Evolutionary conservation across 352 stramenopile species (phyloP).

Genomic region (Globisporangium sylvaticum): DNA sequence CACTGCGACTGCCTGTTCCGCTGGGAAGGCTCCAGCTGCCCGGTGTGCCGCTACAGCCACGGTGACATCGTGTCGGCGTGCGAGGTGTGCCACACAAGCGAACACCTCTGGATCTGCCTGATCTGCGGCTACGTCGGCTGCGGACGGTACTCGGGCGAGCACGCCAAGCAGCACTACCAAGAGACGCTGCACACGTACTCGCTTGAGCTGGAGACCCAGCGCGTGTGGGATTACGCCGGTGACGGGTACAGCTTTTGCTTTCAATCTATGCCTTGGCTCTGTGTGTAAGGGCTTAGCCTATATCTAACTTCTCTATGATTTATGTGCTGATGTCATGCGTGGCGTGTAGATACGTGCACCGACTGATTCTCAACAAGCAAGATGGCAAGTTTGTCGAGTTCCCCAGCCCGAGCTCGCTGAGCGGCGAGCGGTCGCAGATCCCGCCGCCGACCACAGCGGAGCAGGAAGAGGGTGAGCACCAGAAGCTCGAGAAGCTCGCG

Average conservation of each 20-base stretch:
- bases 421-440: slow-evolving; percentile 65
- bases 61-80: slow-evolving; percentile 91
- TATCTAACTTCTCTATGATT: slow-evolving; percentile 13
- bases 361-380: slow-evolving; percentile 87
- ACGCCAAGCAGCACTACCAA: slow-evolving; percentile 93
- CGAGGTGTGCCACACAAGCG: slow-evolving; percentile 90
- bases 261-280: background rate
- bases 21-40: slow-evolving; percentile 94
- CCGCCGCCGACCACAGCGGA: slow-evolving; percentile 63
- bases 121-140: slow-evolving; percentile 96
- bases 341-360: slow-evolving; percentile 61
- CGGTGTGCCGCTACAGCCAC: slow-evolving; percentile 96
- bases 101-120: slow-evolving; percentile 96
- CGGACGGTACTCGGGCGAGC: slow-evolving; percentile 93
- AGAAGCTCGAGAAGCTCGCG: slow-evolving; percentile 94
- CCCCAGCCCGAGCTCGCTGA: slow-evolving; percentile 73
- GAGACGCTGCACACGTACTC: slow-evolving; percentile 93
- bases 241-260: slow-evolving; percentile 48
- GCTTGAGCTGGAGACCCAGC: slow-evolving; percentile 92
- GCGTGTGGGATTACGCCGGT: slow-evolving; percentile 95
- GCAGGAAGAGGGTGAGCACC: slow-evolving; percentile 91
- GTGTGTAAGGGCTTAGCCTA: background rate
- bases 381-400: slow-evolving; percentile 96
- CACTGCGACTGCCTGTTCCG: slow-evolving; percentile 95
- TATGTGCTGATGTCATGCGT: background rate